Evolutionary conservation across 257 asterid species (phyloP), one percentile per base, ranked within the genome.

Genomic region (Henckelia pumila): DNA sequence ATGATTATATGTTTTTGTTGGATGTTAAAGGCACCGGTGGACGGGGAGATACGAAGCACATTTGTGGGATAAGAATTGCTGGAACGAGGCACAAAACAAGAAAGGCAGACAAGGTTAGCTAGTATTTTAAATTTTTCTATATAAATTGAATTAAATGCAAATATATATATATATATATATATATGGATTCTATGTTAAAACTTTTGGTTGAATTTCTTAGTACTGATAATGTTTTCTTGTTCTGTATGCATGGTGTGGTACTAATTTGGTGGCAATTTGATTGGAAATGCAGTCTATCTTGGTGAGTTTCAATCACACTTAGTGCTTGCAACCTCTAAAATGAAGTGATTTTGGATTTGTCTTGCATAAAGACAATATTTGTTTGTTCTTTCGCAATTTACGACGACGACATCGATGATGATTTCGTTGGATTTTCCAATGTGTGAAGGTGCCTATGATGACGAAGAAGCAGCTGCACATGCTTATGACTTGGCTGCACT

Each of bases 81-180:
- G 97, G 97, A 90, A 90, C 77, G 95, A 88, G 73, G 76, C 97
- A 64, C 97, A 90, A 19, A 90, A 81, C 82, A 90, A 90, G 92
- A 90, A 90, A 78, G 97, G 97, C 70, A 86, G 96, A 90, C 97
- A 90, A 87, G 96, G 96, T 89, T 61, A 3, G 64, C 19, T n/a
- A n/a, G n/a, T n/a, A n/a, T 25, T 28, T 20, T 21, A 30, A 35
- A 8, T 10, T 5, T 47, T 44, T 14, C 14, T 44, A 44, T 44
- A 47, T 2, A 10, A 0, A 28, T 28, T 35, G 8, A 32, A 7
- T 14, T 17, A 40, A 40, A 40, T 40, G 52, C 33, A 37, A 30
- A 0, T 10, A 56, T 35, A 7, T 40, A 21, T 25, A 23, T n/a
- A n/a, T n/a, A n/a, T n/a, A n/a, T n/a, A n/a, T n/a, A 17, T 26